phyloP scores from a whole-genome alignment of 768 basidiomycete species.

The Xerocomus brunneocitrinus region DNA sequence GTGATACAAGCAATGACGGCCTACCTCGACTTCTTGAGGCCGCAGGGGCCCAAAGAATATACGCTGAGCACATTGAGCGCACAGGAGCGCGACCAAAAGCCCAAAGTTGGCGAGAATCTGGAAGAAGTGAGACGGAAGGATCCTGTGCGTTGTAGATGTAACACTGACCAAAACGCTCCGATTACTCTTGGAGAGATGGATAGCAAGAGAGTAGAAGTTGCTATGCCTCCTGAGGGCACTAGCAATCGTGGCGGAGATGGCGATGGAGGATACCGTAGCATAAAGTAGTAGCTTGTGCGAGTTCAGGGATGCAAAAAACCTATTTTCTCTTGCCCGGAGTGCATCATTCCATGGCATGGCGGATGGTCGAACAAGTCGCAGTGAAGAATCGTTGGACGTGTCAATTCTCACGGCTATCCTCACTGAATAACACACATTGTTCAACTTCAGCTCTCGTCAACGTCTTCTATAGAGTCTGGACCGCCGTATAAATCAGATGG shows the following conservation, averaged over 20 bases:
- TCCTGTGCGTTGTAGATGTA: neutral
- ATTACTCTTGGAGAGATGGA: conserved; percentile 89
- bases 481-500: too few species aligned
- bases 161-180: conserved; percentile 81
- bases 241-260: conserved; percentile 67
- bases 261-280: conserved; percentile 56
- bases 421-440: too few species aligned
- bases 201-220: conserved; percentile 92
- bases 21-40: conserved; percentile 87
- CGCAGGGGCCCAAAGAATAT: conserved; percentile 90
- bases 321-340: conserved; percentile 49
- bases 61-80: conserved; percentile 73
- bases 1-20: conserved; percentile 15
- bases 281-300: conserved; percentile 70
- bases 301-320: conserved; percentile 46
- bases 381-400: conserved; percentile 4
- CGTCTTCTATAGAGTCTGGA: too few species aligned
- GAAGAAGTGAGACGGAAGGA: conserved; percentile 1
- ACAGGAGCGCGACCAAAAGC: conserved; percentile 68
- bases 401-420: conserved; percentile 14
- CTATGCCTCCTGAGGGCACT: conserved; percentile 79
- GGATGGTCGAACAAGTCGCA: neutral
- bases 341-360: conserved; percentile 49
- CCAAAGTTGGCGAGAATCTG: conserved; percentile 92
- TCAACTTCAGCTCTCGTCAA: too few species aligned